Evolutionary conservation across 2,329 filamentous ascomycete genomes (phyloP).

Genomic region (Emericellopsis atlantica): DNA sequence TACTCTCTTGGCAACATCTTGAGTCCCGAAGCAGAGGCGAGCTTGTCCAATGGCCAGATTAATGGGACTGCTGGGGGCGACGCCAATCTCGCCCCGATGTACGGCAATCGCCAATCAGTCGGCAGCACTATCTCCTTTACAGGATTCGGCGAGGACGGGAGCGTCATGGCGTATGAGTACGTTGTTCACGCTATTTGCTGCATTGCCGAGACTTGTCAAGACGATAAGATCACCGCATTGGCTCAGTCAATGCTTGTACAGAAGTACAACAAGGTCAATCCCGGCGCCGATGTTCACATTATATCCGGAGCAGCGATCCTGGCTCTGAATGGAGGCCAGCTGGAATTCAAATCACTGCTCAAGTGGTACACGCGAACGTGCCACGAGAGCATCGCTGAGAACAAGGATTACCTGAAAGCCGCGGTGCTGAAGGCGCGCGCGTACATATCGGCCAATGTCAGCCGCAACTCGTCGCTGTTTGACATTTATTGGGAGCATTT

Average conservation of each 20-base stretch:
- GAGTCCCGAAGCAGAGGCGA: constrained; percentile 53
- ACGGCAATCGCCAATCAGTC: constrained; percentile 43
- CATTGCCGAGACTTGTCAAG: constrained; percentile 70
- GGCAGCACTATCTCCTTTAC: constrained; percentile 73
- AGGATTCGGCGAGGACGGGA: constrained; percentile 66
- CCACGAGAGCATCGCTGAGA: constrained; percentile 58
- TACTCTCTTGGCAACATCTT: constrained; percentile 95
- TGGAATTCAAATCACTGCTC: constrained; percentile 76
- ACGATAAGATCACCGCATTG: constrained; percentile 85
- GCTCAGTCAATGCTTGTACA: constrained; percentile 95
- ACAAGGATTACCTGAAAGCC: constrained; percentile 52
- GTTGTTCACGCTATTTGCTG: constrained; percentile 92
- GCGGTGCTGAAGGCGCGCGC: constrained; percentile 73
- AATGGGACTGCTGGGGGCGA: constrained; percentile 26
- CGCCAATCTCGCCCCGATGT: constrained; percentile 27
- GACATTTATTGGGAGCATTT: constrained; percentile 75
- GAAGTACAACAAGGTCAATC: constrained; percentile 77
- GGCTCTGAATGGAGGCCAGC: constrained; percentile 61
- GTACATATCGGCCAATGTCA: constrained; percentile 60
- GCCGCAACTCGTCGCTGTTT: constrained; percentile 60
- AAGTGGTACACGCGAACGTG: constrained; percentile 71
- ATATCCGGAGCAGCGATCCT: constrained; percentile 71
- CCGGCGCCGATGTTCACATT: constrained; percentile 70
- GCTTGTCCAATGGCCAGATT: constrained; percentile 36
- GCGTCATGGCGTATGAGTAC: constrained; percentile 63